Evolutionary conservation across 1,284 basidiomycete genomes (phyloP).

Genomic region (Sutorius eximius): DNA sequence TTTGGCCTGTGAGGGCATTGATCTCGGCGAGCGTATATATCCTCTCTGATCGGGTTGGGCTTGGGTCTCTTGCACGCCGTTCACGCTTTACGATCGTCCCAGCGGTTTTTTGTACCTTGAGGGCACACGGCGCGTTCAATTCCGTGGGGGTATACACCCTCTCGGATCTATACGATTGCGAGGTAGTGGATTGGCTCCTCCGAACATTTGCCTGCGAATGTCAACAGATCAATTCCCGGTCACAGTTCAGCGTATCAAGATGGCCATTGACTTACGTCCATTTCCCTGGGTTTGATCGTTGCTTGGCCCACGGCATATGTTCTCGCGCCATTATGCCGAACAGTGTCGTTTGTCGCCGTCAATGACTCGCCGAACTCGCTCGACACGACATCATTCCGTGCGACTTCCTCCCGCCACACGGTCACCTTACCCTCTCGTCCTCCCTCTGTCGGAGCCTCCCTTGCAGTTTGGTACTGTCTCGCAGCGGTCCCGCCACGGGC

Average conservation of each 20-base stretch:
- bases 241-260: background rate
- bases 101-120: conserved; percentile 19
- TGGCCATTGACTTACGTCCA: conserved; percentile 20
- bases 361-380: conserved; percentile 29
- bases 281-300: conserved; percentile 19
- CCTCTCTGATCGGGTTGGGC: conserved; percentile 34
- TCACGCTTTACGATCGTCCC: conserved; percentile 22
- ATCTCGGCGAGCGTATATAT: conserved; percentile 37
- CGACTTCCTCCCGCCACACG: conserved; percentile 54
- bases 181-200: conserved; percentile 19
- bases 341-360: conserved; percentile 12
- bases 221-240: background rate
- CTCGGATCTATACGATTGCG: conserved; percentile 29
- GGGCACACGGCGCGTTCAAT: conserved; percentile 10
- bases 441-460: conserved; percentile 11
- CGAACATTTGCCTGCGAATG: conserved; percentile 16
- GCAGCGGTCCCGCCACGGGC: conserved; percentile 2
- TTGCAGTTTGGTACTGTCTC: conserved; percentile 9
- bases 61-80: conserved; percentile 21
- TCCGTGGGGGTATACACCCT: conserved; percentile 25
- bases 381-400: conserved; percentile 33
- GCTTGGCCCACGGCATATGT: conserved; percentile 13
- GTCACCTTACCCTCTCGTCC: conserved; percentile 45
- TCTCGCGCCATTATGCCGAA: conserved; percentile 12
- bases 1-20: conserved; percentile 32